Evolutionary conservation across 2,329 filamentous ascomycete species (phyloP).

Genomic region (Penicillium sp.): DNA sequence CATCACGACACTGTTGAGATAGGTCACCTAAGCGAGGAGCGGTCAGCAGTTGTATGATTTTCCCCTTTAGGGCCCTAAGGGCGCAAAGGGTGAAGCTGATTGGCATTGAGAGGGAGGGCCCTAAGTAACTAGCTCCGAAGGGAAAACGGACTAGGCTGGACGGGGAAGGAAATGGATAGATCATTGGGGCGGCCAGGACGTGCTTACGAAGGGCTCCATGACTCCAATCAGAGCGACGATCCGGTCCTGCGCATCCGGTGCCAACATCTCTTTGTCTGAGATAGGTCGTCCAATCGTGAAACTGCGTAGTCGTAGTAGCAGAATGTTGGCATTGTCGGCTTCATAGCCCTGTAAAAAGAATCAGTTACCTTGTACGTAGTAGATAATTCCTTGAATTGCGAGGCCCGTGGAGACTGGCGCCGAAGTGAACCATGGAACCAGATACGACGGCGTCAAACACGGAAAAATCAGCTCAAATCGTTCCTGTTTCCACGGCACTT

Average conservation of each 20-base stretch:
- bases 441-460: slow-evolving; percentile 27
- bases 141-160: slow-evolving; percentile 19
- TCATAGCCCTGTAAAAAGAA: slow-evolving; percentile 60
- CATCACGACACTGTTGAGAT: slow-evolving; percentile 69
- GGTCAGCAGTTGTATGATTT: slow-evolving; percentile 20
- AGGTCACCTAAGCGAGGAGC: slow-evolving; percentile 55
- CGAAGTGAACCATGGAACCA: slow-evolving; percentile 40
- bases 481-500: background rate
- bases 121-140: slow-evolving; percentile 23
- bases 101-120: slow-evolving; percentile 13
- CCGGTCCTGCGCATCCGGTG: slow-evolving; percentile 59
- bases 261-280: slow-evolving; percentile 60
- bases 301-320: slow-evolving; percentile 72
- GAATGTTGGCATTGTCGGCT: slow-evolving; percentile 71
- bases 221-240: slow-evolving; percentile 61
- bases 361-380: background rate
- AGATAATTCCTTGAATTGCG: background rate
- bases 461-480: background rate
- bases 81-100: slow-evolving; percentile 10
- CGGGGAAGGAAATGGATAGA: background rate
- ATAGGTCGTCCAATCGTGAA: slow-evolving; percentile 69
- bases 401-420: slow-evolving; percentile 21
- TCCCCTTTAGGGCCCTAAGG: background rate
- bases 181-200: slow-evolving; percentile 20
- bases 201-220: slow-evolving; percentile 74